phyloP scores from a whole-genome alignment of 169 alveolate genomes.

The Plasmodium coatneyi region DNA sequence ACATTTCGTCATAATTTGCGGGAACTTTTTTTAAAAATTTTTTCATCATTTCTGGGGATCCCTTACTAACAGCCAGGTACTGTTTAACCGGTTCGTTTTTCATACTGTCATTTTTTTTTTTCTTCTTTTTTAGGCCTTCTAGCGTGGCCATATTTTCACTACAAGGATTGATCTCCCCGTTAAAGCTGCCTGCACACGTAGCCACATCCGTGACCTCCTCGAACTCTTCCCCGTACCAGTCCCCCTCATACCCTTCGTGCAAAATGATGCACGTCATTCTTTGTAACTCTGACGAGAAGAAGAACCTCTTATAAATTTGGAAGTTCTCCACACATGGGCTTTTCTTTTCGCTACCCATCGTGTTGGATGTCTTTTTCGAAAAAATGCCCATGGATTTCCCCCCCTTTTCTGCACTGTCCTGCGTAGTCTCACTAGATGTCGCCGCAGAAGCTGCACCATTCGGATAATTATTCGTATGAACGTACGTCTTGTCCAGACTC shows the following conservation, averaged over 20 bases:
- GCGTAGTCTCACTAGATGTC: not conserved
- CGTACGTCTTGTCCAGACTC: conserved; percentile 53
- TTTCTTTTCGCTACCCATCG: not conserved
- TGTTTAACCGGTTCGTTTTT: conserved; percentile 16
- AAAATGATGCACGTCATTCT: conserved; percentile 86
- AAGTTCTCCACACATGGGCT: conserved; percentile 77
- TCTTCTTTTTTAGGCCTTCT: conserved; percentile 76
- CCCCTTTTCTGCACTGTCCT: not conserved
- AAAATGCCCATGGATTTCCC: not conserved
- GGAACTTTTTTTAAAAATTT: conserved; percentile 91
- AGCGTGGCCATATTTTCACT: conserved; percentile 79
- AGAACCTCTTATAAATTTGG: conserved; percentile 85
- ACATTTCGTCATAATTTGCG: conserved; percentile 88
- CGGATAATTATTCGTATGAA: conserved; percentile 8
- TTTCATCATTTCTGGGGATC: conserved; percentile 96
- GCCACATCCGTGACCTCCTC: not conserved
- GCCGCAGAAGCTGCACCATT: not conserved
- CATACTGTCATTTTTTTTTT: conserved; percentile 65
- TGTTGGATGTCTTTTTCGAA: not conserved
- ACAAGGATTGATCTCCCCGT: conserved; percentile 9
- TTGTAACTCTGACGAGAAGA: conserved; percentile 90
- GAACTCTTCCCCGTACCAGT: conserved; percentile 67
- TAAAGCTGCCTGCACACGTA: conserved; percentile 14
- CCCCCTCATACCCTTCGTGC: conserved; percentile 61
- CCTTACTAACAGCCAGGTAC: conserved; percentile 91